These are phyloP conservation scores for Zygoascus biomembranicola DNA, from an alignment of 805 yeast genomes.

Conservation along the genomic window DNA sequence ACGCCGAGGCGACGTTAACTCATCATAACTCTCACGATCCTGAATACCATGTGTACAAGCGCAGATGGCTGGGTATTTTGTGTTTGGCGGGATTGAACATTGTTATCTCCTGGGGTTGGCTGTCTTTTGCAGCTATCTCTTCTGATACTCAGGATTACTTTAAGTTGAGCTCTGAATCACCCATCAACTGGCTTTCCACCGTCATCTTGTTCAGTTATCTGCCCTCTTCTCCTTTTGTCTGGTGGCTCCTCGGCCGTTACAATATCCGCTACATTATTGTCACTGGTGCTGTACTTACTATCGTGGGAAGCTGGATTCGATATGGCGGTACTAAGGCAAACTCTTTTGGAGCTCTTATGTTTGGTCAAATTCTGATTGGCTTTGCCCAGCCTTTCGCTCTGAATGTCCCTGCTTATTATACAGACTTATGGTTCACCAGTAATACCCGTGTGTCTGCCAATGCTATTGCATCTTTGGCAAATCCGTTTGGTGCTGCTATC, in stretches of 20 bases:
- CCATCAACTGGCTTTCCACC: slow-evolving; percentile 29
- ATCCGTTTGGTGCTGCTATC: slow-evolving; percentile 29
- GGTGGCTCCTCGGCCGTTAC: slow-evolving; percentile 17
- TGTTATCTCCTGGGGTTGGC: slow-evolving; percentile 29
- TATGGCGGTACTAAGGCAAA: slow-evolving; percentile 23
- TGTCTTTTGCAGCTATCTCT: slow-evolving; percentile 27
- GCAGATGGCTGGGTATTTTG: slow-evolving; percentile 28
- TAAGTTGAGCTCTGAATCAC: slow-evolving; percentile 17
- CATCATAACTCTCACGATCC: not conserved
- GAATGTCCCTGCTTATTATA: slow-evolving; percentile 25
- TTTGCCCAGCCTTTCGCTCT: slow-evolving; percentile 29
- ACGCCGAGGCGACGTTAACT: not conserved
- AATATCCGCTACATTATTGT: slow-evolving; percentile 20
- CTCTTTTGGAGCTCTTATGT: slow-evolving; percentile 24
- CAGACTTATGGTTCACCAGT: slow-evolving; percentile 28
- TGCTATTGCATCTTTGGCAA: slow-evolving; percentile 27
- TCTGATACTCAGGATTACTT: slow-evolving; percentile 19
- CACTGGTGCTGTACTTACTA: slow-evolving; percentile 18
- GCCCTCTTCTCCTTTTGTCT: slow-evolving; percentile 21
- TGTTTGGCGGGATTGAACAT: slow-evolving; percentile 24
- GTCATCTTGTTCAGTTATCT: slow-evolving; percentile 26
- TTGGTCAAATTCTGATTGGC: slow-evolving; percentile 29
- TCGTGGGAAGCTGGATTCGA: slow-evolving; percentile 26
- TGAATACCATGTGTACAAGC: slow-evolving; percentile 20
- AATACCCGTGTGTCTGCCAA: slow-evolving; percentile 29